Conservation (phyloP, 2,329 filamentous ascomycete species). For the Trichoderma pleuroti region DNA sequence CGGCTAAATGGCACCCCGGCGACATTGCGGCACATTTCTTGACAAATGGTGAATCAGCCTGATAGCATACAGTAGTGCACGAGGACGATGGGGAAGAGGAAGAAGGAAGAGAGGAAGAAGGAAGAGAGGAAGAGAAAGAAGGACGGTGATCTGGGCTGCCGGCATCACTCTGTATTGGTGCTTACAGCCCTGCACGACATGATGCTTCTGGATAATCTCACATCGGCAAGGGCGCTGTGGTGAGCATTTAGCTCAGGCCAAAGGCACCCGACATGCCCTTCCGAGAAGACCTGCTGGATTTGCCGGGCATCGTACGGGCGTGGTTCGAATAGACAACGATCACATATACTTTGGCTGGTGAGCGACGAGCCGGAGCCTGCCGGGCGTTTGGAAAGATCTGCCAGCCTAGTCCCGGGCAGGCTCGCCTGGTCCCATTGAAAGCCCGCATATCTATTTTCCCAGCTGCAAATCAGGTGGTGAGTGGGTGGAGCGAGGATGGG, state of each 20-base stretch:
- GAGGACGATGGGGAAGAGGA: background rate
- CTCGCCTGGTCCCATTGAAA: background rate
- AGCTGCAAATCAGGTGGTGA: background rate
- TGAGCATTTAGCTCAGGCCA: background rate
- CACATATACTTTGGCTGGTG: background rate
- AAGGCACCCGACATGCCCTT: background rate
- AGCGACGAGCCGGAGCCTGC: background rate
- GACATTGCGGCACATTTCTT: background rate
- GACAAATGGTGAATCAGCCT: background rate
- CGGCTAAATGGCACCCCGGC: constrained; percentile 10
- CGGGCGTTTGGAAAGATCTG: background rate
- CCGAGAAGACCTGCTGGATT: background rate
- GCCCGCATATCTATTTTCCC: background rate
- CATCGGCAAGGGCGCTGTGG: background rate
- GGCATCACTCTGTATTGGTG: background rate
- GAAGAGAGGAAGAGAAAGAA: background rate
- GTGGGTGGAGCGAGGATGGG: background rate
- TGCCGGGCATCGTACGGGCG: background rate
- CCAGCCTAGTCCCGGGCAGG: background rate
- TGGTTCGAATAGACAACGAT: background rate
- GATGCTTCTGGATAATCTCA: background rate
- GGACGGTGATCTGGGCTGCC: background rate
- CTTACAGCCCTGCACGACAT: background rate
- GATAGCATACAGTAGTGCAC: background rate
- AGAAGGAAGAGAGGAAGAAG: background rate